Evolutionary conservation across 1,139 yeast species (phyloP).

Genomic region (Diutina neorugosa): DNA sequence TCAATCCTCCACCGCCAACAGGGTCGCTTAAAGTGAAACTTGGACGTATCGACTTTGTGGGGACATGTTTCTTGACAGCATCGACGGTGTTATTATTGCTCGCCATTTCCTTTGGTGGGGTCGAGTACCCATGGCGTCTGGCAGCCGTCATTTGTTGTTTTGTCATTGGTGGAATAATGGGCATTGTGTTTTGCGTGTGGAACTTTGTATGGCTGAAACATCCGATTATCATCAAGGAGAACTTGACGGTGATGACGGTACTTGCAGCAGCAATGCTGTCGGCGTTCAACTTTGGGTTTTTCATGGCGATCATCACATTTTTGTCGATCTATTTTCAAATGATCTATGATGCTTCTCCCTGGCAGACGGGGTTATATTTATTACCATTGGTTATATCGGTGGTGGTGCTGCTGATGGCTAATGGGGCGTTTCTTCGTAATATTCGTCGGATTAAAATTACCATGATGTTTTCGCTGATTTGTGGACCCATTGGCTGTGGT

Average conservation of each 20-base stretch:
- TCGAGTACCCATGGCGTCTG: conserved; percentile 37
- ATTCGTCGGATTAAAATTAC: conserved; percentile 38
- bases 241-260: conserved; percentile 10
- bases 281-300: conserved; percentile 28
- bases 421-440: conserved; percentile 34
- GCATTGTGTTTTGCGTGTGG: conserved; percentile 31
- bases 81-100: conserved; percentile 34
- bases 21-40: conserved; percentile 31
- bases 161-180: conserved; percentile 37
- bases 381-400: conserved; percentile 44
- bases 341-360: conserved; percentile 32
- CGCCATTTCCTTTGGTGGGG: conserved; percentile 42
- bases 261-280: conserved; percentile 26
- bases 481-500: conserved; percentile 43
- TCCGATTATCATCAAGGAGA: conserved; percentile 26
- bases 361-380: conserved; percentile 46
- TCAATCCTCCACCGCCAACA: conserved; percentile 41
- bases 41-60: conserved; percentile 33
- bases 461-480: conserved; percentile 28
- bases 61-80: conserved; percentile 26
- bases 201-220: conserved; percentile 32
- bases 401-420: conserved; percentile 31
- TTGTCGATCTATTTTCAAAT: conserved; percentile 48
- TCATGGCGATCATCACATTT: conserved; percentile 32
- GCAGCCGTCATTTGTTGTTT: conserved; percentile 44